Base-by-base conservation (phyloP, 2,329 filamentous ascomycete species). In the Neofusicoccum umdonicola region DNA sequence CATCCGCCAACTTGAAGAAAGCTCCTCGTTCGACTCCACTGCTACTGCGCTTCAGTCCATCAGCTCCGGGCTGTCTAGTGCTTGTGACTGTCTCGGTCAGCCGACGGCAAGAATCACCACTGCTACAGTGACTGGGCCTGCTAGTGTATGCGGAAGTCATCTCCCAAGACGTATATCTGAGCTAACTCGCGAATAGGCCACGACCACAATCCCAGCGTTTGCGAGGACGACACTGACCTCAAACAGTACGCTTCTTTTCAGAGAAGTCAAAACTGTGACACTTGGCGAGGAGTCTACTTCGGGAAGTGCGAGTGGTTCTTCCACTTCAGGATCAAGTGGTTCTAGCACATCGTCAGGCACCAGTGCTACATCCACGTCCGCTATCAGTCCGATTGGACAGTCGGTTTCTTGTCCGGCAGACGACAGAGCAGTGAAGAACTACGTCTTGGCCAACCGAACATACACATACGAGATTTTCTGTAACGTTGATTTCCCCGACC, bases 81-180 rank as follows among this genome's bases (percentile, higher is more conserved):
- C 73, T 22, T 77, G 74, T 66, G 70, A 69, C 4, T 76, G 73
- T 63, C 68, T 71, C 50, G 68, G 71, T 66, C 69, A 73, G 11
- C 73, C 74, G 8, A 73, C 70, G 0, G 68, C 70, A n/a, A n/a
- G 15, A 27, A 74, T 73, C 3, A 67, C 69, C 12, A 76, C 73
- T 1, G 39, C 54, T 3, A 73, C 69, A 6, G 69, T 68, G 54
- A 69, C 71, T n/a, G 68, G 71, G 19, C 68, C 69, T 42, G 60
- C 70, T 39, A 66, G 65, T 3, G 74, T 76, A 70, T 57, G 73
- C 31, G 7, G 11, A 19, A n/a, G 5, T 7, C 8, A 8, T 9
- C 3, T 9, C 13, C 13, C n/a, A 22, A 41, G 27, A 3, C 27
- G 27, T 9, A 39, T 22, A 4, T 4, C 6, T 35, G 7, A 31